Conservation (phyloP, 164 flowering plant genomes). For the Magnolia officinalis region DNA sequence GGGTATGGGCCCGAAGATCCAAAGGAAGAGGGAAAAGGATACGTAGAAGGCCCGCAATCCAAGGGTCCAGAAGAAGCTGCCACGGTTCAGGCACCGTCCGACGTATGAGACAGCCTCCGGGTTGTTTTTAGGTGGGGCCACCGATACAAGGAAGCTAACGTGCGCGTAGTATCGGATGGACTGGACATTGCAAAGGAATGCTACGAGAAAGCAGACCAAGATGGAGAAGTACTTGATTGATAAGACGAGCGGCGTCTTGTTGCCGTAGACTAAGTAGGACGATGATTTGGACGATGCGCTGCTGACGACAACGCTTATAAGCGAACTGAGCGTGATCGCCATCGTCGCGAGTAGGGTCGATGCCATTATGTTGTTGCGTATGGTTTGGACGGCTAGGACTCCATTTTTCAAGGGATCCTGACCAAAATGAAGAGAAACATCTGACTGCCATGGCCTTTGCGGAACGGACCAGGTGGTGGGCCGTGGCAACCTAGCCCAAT, state of each 20-base stretch:
- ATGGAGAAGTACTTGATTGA: slow-evolving; percentile 64
- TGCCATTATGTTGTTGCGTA: slow-evolving; percentile 89
- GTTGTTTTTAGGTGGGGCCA: slow-evolving; percentile 35
- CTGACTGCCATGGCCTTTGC: too few species aligned
- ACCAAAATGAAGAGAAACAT: slow-evolving; percentile 1
- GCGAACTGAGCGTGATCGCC: slow-evolving; percentile 71
- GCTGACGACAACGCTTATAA: slow-evolving; percentile 66
- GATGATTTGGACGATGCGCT: slow-evolving; percentile 29
- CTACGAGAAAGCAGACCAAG: slow-evolving; percentile 66
- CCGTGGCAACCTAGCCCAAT: too few species aligned
- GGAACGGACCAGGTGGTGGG: too few species aligned
- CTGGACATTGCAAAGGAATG: slow-evolving; percentile 80
- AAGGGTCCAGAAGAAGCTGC: slow-evolving; percentile 71
- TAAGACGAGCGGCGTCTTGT: slow-evolving; percentile 28
- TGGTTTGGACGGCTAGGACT: slow-evolving; percentile 71
- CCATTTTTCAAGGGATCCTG: slow-evolving; percentile 86
- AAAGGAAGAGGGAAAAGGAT: slow-evolving; percentile 25
- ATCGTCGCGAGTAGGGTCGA: slow-evolving; percentile 75
- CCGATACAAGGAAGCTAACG: slow-evolving; percentile 63
- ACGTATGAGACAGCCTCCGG: slow-evolving; percentile 48
- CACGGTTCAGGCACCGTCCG: slow-evolving; percentile 54
- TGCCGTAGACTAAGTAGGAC: slow-evolving; percentile 39
- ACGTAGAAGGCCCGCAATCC: slow-evolving; percentile 72
- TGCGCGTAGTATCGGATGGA: slow-evolving; percentile 78
- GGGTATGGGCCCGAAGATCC: slow-evolving; percentile 36